Evolutionary conservation across 169 alveolate species (phyloP), one percentile per base, ranked within the genome.

Genomic region (Theileria equi): DNA sequence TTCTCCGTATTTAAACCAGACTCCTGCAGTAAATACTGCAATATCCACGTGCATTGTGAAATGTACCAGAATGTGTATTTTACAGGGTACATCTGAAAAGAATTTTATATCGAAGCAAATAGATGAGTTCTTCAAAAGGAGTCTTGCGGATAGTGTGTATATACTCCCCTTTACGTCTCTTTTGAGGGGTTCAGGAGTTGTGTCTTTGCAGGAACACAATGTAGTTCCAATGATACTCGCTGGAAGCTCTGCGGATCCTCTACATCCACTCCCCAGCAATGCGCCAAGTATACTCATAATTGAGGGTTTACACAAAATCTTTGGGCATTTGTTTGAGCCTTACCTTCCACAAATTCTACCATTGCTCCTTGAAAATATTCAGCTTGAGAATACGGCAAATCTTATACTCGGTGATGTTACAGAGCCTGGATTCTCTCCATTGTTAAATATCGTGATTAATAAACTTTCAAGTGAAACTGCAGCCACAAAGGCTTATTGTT

Each of bases 251-350:
- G n/a, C n/a, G n/a, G n/a, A n/a, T n/a, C n/a, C n/a, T n/a, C n/a
- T n/a, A n/a, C n/a, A n/a, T n/a, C n/a, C n/a, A n/a, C n/a, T n/a
- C n/a, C n/a, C n/a, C n/a, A n/a, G n/a, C n/a, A n/a, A n/a, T n/a
- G n/a, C n/a, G n/a, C n/a, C n/a, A n/a, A n/a, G n/a, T n/a, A n/a
- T n/a, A n/a, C n/a, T 48, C 5, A n/a, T n/a, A n/a, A n/a, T n/a
- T n/a, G 50, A 36, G 60, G 69, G 57, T 25, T 31, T 67, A 31
- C 48, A 66, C 16, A 28, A 11, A 1, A 59, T 47, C 21, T 67
- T 67, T 38, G 79, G 58, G 10, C 67, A 62, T 32, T 28, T 67
- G 28, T 67, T 67, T 25, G 79, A 67, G 11, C 69, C 79, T 4
- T 67, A 38, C 32, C 50, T 67, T 13, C 52, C 52, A 19, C 70